Evolutionary conservation across 2,329 filamentous ascomycete genomes (phyloP).

Genomic region (Paracoccidioides brasiliensis): DNA sequence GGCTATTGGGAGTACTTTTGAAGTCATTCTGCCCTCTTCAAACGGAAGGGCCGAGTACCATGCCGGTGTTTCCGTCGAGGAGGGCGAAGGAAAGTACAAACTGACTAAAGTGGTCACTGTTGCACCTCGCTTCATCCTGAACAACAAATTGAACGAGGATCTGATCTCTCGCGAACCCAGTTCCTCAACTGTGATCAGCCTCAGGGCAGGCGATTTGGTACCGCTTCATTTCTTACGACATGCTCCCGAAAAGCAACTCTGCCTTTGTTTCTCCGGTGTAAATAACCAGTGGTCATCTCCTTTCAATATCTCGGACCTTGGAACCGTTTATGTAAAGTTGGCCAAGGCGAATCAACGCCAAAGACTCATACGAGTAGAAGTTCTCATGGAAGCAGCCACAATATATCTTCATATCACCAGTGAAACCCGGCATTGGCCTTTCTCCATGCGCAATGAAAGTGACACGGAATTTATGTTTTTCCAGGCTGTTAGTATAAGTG

Average conservation of each 20-base stretch:
- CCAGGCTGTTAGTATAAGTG: constrained; percentile 48
- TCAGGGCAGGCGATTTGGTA: constrained; percentile 66
- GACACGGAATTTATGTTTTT: constrained; percentile 94
- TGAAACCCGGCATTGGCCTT: constrained; percentile 94
- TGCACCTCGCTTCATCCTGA: constrained; percentile 80
- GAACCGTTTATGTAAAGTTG: constrained; percentile 84
- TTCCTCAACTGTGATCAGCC: constrained; percentile 68
- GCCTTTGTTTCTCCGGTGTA: constrained; percentile 80
- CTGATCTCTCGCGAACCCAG: constrained; percentile 84
- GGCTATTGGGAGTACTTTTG: constrained; percentile 83
- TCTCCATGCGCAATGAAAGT: constrained; percentile 96
- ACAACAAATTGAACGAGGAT: constrained; percentile 83
- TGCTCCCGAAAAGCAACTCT: constrained; percentile 72
- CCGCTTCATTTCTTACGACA: constrained; percentile 85
- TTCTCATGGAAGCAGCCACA: constrained; percentile 83
- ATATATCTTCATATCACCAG: constrained; percentile 84
- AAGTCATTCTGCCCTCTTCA: constrained; percentile 67
- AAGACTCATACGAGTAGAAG: constrained; percentile 71
- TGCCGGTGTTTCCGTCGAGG: constrained; percentile 73
- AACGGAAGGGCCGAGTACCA: constrained; percentile 70
- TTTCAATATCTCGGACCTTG: constrained; percentile 92
- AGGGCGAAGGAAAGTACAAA: constrained; percentile 95
- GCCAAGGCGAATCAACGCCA: constrained; percentile 83
- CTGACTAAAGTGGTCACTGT: constrained; percentile 91
- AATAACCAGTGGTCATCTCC: constrained; percentile 97